Conservation (phyloP, 345 rosid genomes). For the Sisymbrium irio region DNA sequence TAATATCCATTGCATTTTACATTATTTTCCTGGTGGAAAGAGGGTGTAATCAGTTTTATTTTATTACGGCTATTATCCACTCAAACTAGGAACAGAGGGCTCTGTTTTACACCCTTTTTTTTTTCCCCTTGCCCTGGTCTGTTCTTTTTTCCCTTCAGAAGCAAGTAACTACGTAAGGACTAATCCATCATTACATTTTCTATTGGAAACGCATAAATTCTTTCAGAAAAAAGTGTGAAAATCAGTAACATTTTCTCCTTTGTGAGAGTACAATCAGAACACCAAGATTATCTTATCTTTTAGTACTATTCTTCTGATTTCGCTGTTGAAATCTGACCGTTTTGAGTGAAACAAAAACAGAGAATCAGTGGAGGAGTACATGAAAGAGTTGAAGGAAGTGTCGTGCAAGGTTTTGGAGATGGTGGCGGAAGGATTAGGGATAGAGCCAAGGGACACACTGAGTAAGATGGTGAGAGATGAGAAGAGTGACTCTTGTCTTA, state of each 20-base stretch:
- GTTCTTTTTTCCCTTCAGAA: background rate
- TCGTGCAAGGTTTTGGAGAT: conserved; percentile 65
- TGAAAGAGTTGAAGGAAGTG: conserved; percentile 54
- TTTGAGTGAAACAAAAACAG: conserved; percentile 36
- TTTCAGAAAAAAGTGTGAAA: background rate
- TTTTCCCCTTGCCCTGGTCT: background rate
- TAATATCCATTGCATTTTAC: background rate
- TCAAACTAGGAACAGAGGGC: background rate
- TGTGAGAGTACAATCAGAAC: background rate
- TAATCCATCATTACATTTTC: too few relatives aligned
- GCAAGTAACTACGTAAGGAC: too few relatives aligned
- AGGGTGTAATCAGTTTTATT: background rate
- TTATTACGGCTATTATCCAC: background rate
- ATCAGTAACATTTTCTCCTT: background rate
- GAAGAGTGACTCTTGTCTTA: conserved; percentile 70
- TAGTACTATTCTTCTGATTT: background rate
- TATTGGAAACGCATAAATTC: too few relatives aligned
- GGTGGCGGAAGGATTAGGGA: conserved; percentile 65
- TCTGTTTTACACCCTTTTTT: background rate
- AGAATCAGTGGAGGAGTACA: conserved; percentile 55
- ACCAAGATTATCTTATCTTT: background rate
- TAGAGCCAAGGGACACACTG: conserved; percentile 50
- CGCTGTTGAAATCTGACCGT: background rate
- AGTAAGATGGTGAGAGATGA: conserved; percentile 73
- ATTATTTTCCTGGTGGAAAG: background rate